Percentiles rank a stretch among this genome's conserved stretches.
Conservation (phyloP, 2,329 filamentous ascomycete genomes). For the Nothomitra cinnamomea region DNA sequence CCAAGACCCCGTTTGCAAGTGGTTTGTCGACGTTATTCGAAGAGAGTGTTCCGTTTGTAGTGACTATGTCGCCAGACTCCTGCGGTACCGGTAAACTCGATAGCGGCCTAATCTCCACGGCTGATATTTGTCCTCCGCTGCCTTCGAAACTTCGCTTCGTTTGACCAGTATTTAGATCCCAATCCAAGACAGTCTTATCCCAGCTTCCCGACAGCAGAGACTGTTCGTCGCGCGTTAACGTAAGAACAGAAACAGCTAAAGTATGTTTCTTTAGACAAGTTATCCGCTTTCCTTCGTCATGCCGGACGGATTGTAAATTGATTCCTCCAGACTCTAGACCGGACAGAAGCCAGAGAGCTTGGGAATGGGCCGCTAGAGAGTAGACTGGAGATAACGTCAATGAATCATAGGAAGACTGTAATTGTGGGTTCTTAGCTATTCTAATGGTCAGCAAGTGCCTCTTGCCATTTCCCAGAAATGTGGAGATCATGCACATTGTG, state of each 20-base stretch:
- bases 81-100: slow-evolving; percentile 60
- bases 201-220: slow-evolving; percentile 84
- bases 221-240: slow-evolving; percentile 66
- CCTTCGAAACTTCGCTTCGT: slow-evolving; percentile 60
- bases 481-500: slow-evolving; percentile 22
- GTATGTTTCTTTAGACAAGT: slow-evolving; percentile 65
- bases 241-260: slow-evolving; percentile 80
- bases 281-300: slow-evolving; percentile 87
- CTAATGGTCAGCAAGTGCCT: background rate
- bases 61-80: slow-evolving; percentile 40
- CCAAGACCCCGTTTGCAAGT: slow-evolving; percentile 34
- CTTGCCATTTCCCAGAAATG: background rate
- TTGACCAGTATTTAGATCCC: slow-evolving; percentile 81
- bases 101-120: slow-evolving; percentile 69
- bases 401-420: slow-evolving; percentile 28
- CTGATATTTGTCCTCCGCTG: slow-evolving; percentile 68
- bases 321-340: slow-evolving; percentile 83
- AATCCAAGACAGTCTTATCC: slow-evolving; percentile 89
- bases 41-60: slow-evolving; percentile 50
- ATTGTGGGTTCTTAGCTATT: slow-evolving; percentile 9
- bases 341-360: slow-evolving; percentile 80
- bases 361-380: slow-evolving; percentile 76
- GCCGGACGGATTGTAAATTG: slow-evolving; percentile 80
- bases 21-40: slow-evolving; percentile 53
- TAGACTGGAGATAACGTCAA: slow-evolving; percentile 74